Base-by-base conservation (phyloP, 768 basidiomycete species). In the Boletus patriciae region DNA sequence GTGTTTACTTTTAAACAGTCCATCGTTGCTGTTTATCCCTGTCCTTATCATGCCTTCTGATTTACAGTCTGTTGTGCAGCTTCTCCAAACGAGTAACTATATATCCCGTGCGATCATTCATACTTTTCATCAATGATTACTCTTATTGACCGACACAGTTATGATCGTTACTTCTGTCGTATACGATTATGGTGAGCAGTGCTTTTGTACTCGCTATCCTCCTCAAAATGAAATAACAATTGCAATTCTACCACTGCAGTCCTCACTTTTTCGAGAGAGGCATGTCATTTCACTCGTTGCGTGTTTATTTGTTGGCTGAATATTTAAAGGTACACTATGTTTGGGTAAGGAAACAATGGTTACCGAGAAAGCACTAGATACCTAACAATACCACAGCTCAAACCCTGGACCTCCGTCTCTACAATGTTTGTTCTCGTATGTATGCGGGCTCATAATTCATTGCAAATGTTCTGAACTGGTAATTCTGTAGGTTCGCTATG, bases 201-300 rank as follows among this genome's bases (percentile, higher is more conserved):
- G 3, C 6, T 3, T 18, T 29, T 12, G 25, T 27, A 2, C 37
- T 13, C 4, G 9, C 27, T n/a, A 4, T 8, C n/a, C 1, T 19
- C 6, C 18, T 38, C 21, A 19, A n/a, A 13, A 4, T 38, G 49
- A 19, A 33, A 6, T 29, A n/a, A 42, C 16, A 6, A 25, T 25
- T 25, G 21, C 27, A 18, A 50, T 4, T 23, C 33, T 11, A 4
- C n/a, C 3, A 18, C n/a, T 34, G 6, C 19, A 59, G 58, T 47
- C n/a, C 58, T 59, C 36, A 55, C 33, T 25, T 46, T 59, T 16
- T 21, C 54, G 4, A 45, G 33, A n/a, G 58, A 59, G 49, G 58
- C 51, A 46, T 18, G 25, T 42, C 10, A 19, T 23, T 13, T 37
- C 18, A 5, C 9, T 16, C 13, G 16, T 29, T 1, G 3, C 19